These are phyloP conservation scores for Escallonia herrerae DNA, from an alignment of 129 eudicot species.

Conservation along the genomic window DNA sequence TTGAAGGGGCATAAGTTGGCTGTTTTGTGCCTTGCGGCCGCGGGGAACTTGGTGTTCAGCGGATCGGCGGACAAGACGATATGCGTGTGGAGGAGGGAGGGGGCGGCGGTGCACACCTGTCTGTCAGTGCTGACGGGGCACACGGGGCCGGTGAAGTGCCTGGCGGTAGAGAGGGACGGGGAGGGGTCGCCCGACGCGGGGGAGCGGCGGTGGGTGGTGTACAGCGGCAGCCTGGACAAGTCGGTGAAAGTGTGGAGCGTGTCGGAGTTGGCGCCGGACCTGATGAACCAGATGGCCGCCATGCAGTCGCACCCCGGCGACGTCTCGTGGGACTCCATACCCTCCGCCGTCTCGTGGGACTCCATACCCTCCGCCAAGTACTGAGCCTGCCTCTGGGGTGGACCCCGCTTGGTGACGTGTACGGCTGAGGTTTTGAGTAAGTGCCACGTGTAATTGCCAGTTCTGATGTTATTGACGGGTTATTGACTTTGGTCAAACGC, in stretches of 20 bases:
- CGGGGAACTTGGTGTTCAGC: conserved; percentile 64
- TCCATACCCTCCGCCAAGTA: conserved; percentile 9
- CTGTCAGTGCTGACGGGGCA: conserved; percentile 74
- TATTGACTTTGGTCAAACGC: background rate
- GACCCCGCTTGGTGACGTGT: background rate
- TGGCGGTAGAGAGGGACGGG: conserved; percentile 59
- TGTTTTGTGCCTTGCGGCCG: conserved; percentile 62
- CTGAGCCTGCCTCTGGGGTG: background rate
- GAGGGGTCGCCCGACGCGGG: conserved; percentile 19
- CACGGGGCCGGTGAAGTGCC: conserved; percentile 79
- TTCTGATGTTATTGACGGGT: background rate
- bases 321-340: conserved; percentile 12
- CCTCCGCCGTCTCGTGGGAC: conserved; percentile 8
- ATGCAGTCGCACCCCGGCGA: conserved; percentile 14
- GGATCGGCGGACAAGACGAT: conserved; percentile 93
- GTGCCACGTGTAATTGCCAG: background rate
- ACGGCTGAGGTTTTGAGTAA: background rate
- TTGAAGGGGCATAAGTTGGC: conserved; percentile 84
- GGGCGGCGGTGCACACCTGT: conserved; percentile 39
- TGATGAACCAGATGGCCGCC: conserved; percentile 14
- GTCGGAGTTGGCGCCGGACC: conserved; percentile 46
- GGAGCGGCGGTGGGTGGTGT: conserved; percentile 55
- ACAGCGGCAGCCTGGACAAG: conserved; percentile 90
- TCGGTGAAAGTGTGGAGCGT: conserved; percentile 95
- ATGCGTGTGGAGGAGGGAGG: conserved; percentile 87